Evolutionary conservation across 441 rosid species (phyloP).

Genomic region (Capsella rubella): DNA sequence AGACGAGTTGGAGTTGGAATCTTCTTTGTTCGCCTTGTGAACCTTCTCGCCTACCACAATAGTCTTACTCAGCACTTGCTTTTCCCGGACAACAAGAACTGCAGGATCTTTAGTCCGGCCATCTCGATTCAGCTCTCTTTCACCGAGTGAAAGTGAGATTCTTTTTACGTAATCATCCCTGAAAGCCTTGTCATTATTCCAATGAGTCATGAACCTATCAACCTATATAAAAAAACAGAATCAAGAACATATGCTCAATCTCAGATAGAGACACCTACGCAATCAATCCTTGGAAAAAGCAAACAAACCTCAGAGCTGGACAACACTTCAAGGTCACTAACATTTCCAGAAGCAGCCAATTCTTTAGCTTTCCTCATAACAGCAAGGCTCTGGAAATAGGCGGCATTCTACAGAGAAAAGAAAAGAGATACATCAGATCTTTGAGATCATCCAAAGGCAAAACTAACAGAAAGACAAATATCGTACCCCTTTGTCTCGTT

Average conservation of each 20-base stretch:
- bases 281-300: not conserved
- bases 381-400: constrained; percentile 33
- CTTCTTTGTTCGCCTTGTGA: constrained; percentile 25
- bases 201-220: constrained; percentile 73
- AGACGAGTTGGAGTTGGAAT: constrained; percentile 41
- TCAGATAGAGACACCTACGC: constrained; percentile 1
- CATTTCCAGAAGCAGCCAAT: constrained; percentile 42
- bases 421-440: not conserved
- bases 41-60: constrained; percentile 48
- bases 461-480: not conserved
- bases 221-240: constrained; percentile 55
- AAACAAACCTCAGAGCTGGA: constrained; percentile 47
- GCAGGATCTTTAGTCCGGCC: constrained; percentile 80
- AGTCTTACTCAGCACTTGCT: constrained; percentile 29
- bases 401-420: constrained; percentile 33
- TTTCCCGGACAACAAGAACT: constrained; percentile 49
- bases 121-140: constrained; percentile 76
- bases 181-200: constrained; percentile 54
- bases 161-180: constrained; percentile 74
- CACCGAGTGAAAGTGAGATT: constrained; percentile 65
- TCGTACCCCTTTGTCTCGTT: constrained; percentile 43
- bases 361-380: constrained; percentile 44
- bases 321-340: constrained; percentile 41
- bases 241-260: constrained; percentile 16
- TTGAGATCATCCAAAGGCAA: constrained; percentile 19